A percentile compares a stretch with the other conserved stretches of the same genome.
Evolutionary conservation across 2,329 filamentous ascomycete genomes (phyloP).

Genomic region (Aspergillus sergii): DNA sequence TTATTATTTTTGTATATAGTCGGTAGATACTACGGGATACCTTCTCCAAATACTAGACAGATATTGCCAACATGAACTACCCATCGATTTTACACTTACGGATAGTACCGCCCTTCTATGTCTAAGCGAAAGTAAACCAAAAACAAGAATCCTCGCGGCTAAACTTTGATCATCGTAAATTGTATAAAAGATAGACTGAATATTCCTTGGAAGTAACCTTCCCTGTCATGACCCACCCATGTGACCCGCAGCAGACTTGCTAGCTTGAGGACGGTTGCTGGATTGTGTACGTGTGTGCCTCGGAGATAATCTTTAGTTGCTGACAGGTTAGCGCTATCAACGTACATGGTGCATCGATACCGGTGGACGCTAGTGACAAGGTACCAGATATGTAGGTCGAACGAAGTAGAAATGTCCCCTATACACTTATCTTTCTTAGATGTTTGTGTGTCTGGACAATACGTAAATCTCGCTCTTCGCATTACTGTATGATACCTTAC

Average conservation of each 20-base stretch:
- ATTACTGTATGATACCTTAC: conserved; percentile 1
- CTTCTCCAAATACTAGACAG: not conserved
- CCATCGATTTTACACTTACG: not conserved
- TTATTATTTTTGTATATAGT: not conserved
- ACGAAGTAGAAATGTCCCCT: not conserved
- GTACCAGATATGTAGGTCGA: not conserved
- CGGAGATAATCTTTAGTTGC: conserved; percentile 1
- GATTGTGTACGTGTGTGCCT: not conserved
- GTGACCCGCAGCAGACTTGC: not conserved
- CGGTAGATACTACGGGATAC: not conserved
- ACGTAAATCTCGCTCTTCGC: not conserved
- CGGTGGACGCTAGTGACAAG: not conserved
- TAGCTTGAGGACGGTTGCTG: not conserved
- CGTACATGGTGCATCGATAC: not conserved
- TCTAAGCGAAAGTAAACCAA: not conserved
- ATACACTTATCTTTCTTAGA: not conserved
- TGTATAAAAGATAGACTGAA: not conserved
- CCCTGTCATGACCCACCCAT: conserved; percentile 2
- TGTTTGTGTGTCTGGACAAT: not conserved
- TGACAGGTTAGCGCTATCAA: not conserved
- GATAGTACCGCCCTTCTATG: not conserved
- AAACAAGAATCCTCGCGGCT: not conserved
- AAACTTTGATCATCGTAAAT: not conserved
- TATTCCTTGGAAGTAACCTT: not conserved
- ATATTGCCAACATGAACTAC: not conserved